phyloP scores from a whole-genome alignment of 2,329 filamentous ascomycete genomes.

The Ilyonectria robusta region DNA sequence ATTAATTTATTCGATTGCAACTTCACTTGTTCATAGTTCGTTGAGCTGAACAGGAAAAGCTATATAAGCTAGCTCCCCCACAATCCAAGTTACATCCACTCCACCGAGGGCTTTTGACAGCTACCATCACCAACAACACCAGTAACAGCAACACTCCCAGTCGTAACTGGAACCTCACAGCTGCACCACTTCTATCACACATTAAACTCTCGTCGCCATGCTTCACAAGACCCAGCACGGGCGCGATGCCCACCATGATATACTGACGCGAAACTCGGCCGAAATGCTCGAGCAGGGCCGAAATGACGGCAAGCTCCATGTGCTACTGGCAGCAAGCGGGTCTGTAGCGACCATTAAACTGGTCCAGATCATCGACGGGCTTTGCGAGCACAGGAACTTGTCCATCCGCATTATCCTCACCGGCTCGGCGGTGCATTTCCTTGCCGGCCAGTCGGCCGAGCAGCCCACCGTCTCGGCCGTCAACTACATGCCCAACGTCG shows the following conservation, averaged over 20 bases:
- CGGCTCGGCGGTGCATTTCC: constrained; percentile 79
- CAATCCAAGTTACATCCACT: neutral
- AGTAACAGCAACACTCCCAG: neutral
- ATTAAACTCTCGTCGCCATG: constrained; percentile 26
- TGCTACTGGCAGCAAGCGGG: constrained; percentile 60
- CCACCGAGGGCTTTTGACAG: neutral
- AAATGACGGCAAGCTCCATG: constrained; percentile 58
- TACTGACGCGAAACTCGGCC: constrained; percentile 46
- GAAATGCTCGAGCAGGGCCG: constrained; percentile 51
- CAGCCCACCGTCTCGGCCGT: constrained; percentile 79
- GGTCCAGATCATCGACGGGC: constrained; percentile 73
- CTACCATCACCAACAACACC: neutral
- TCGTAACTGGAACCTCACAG: neutral
- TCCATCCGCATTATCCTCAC: constrained; percentile 92
- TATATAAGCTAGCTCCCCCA: neutral
- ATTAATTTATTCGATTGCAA: neutral
- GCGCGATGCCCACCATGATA: constrained; percentile 42
- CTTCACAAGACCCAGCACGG: constrained; percentile 42
- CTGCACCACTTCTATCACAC: neutral
- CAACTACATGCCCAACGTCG: constrained; percentile 76
- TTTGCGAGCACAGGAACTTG: constrained; percentile 68
- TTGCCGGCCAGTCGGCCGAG: constrained; percentile 81
- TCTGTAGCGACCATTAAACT: constrained; percentile 92
- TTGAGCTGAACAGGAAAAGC: constrained; percentile 1
- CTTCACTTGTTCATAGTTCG: neutral